phyloP scores from a whole-genome alignment of 129 eudicot genomes.

The Chrysanthemum lavandulifolium region DNA sequence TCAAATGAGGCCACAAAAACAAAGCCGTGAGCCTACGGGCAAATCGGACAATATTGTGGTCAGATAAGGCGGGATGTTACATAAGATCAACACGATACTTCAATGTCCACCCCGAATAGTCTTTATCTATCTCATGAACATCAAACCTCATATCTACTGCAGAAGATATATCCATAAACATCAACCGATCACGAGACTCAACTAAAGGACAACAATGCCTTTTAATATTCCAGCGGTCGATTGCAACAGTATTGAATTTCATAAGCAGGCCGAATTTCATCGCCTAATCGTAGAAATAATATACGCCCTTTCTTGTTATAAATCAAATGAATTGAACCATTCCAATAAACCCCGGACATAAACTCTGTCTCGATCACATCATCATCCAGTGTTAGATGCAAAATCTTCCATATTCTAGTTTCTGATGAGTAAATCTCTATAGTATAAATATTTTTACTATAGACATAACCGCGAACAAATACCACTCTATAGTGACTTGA shows the following conservation, averaged over 20 bases:
- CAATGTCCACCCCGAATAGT: slow-evolving; percentile 29
- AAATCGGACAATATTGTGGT: no score
- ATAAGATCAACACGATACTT: slow-evolving; percentile 42
- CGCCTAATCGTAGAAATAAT: slow-evolving; percentile 26
- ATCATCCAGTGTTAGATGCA: slow-evolving; percentile 16
- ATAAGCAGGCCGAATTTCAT: slow-evolving; percentile 17
- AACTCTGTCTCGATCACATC: slow-evolving; percentile 21
- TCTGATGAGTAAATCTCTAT: slow-evolving; percentile 44
- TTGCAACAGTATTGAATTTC: slow-evolving; percentile 22
- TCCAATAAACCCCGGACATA: slow-evolving; percentile 47
- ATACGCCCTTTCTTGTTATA: slow-evolving; percentile 23
- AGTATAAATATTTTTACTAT: slow-evolving; percentile 16
- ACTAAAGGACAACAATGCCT: slow-evolving; percentile 38
- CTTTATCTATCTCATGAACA: slow-evolving; percentile 36
- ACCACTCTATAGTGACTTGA: slow-evolving; percentile 27
- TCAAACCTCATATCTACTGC: slow-evolving; percentile 17
- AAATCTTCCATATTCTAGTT: slow-evolving; percentile 29
- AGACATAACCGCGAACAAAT: slow-evolving; percentile 22
- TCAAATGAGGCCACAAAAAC: no score
- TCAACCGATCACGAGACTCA: slow-evolving; percentile 45
- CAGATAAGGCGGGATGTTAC: no score
- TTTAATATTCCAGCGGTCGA: slow-evolving; percentile 11
- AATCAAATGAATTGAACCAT: slow-evolving; percentile 44
- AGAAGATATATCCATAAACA: slow-evolving; percentile 33
- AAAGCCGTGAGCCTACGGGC: no score